Base-by-base conservation (phyloP, 2,329 filamentous ascomycete genomes). In the Myriosclerotinia curreyana region DNA sequence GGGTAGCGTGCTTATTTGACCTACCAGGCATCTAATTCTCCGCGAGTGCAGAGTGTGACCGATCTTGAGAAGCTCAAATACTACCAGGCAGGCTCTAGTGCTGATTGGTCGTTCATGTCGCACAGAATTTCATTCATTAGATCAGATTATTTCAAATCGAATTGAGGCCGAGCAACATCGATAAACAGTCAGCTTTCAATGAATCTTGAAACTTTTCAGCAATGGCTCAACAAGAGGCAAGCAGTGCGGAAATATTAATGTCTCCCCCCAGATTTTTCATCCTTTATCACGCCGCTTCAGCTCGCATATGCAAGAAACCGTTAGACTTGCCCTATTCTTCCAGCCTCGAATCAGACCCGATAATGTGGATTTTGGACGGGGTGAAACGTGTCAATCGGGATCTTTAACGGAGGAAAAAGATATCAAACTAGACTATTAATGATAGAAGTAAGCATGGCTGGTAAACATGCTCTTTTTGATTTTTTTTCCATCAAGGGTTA, bases 351-450 rank as follows among this genome's bases (percentile, higher is more conserved):
- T 56, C 52, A 66, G 65, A 70, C 65, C 68, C 69, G 64, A 58
- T 60, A 59, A 59, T 62, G 65, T 65, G 66, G 67, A 46, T 63
- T 62, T 36, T 55, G 65, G 58, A 63, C 48, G 66, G 44, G 52
- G 50, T 69, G 66, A 69, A 71, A 69, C 69, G 60, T 64, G 62
- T 58, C 62, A 64, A 66, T 66, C 66, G 62, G 51, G 67, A 69
- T 67, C 67, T 66, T 59, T 64, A 68, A 66, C 66, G 60, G 55
- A 62, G 38, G 64, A 53, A 60, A 53, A 59, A 49, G 40, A 61
- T n/a, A n/a, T n/a, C n/a, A n/a, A 48, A 58, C 60, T 64, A 63
- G 59, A 25, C 46, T 40, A 46, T 68, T 67, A 65, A 12, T 17
- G 60, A 42, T 28, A 42, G 53, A 31, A 48, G 22, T n/a, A 40